A percentile compares a stretch with the other conserved stretches of the same genome.
phyloP scores from a whole-genome alignment of 352 stramenopile species.

The Globisporangium sylvaticum region DNA sequence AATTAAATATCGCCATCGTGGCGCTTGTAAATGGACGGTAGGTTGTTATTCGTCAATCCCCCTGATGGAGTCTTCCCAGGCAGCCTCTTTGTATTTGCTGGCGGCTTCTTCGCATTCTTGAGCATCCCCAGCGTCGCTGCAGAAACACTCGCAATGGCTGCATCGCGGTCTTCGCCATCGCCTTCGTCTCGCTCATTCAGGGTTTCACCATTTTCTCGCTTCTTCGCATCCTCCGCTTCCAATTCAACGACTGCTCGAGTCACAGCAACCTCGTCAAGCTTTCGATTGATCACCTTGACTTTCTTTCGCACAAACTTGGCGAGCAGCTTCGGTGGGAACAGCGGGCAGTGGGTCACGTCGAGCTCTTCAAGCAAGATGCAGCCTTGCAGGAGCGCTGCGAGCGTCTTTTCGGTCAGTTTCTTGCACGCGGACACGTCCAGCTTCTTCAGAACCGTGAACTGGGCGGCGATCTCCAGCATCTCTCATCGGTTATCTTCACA shows the following conservation, averaged over 20 bases:
- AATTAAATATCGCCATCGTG: constrained; percentile 2
- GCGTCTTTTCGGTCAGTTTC: constrained; percentile 59
- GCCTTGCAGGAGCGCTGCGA: constrained; percentile 47
- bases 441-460: constrained; percentile 62
- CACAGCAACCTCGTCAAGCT: constrained; percentile 36
- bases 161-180: background rate
- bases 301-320: constrained; percentile 53
- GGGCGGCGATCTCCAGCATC: constrained; percentile 74
- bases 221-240: constrained; percentile 5
- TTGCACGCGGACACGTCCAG: constrained; percentile 81
- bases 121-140: background rate
- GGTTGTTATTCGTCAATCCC: constrained; percentile 11
- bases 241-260: background rate
- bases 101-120: constrained; percentile 5
- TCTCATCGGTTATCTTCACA: constrained; percentile 80
- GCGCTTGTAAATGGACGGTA: constrained; percentile 18
- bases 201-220: background rate
- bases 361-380: constrained; percentile 65
- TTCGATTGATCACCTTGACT: constrained; percentile 45
- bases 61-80: background rate
- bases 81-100: background rate
- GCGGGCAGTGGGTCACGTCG: constrained; percentile 75
- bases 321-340: constrained; percentile 50
- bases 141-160: background rate
- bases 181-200: background rate